These are phyloP conservation scores for Sphagnurus paluster DNA, from an alignment of 1,284 basidiomycete genomes.

Conservation along the genomic window DNA sequence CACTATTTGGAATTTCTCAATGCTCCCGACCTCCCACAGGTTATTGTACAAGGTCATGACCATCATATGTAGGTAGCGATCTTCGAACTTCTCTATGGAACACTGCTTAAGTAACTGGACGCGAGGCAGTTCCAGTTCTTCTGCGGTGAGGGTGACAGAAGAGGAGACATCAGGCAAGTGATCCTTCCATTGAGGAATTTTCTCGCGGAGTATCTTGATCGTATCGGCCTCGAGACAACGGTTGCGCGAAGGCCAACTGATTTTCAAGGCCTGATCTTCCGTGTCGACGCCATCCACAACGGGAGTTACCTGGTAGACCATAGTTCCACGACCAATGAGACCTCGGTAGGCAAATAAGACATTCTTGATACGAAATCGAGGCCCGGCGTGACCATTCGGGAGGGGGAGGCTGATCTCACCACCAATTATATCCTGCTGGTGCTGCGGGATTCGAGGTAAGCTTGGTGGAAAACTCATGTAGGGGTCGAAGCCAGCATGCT, in stretches of 20 bases:
- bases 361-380: conserved; percentile 4
- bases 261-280: conserved; percentile 1
- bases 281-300: too few relatives aligned
- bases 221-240: conserved; percentile 3
- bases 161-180: conserved; percentile 11
- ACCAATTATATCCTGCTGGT: conserved; percentile 5
- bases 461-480: background rate
- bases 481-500: conserved; percentile 11
- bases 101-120: conserved; percentile 4
- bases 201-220: background rate
- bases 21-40: conserved; percentile 18
- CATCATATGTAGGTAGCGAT: conserved; percentile 12
- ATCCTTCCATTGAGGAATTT: conserved; percentile 4
- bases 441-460: background rate
- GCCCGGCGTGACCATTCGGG: background rate
- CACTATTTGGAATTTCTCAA: conserved; percentile 19
- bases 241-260: conserved; percentile 4
- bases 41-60: conserved; percentile 16
- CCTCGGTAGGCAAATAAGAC: conserved; percentile 3
- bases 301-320: conserved; percentile 11
- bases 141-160: conserved; percentile 3
- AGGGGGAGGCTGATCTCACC: background rate
- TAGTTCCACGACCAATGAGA: conserved; percentile 15
- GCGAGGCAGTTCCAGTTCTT: conserved; percentile 7
- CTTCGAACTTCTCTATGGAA: background rate